A percentile compares a stretch with the other conserved stretches of the same genome.
phyloP scores from a whole-genome alignment of 805 yeast species.

The Lipomyces starkeyi region DNA sequence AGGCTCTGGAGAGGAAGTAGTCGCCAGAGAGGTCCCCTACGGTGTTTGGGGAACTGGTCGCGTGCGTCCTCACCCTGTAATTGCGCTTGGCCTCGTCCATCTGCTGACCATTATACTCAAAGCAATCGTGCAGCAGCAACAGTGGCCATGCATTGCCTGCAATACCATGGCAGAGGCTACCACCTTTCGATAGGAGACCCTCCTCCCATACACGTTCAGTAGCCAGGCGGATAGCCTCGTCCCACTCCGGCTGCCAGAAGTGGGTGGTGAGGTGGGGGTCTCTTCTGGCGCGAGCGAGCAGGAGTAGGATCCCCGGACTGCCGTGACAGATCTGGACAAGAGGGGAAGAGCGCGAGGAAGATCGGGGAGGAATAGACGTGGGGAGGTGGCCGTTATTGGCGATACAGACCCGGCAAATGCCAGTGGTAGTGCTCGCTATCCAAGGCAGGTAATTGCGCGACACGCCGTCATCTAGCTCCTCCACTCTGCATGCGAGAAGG shows the following conservation, averaged over 20 bases:
- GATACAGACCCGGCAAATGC: slow-evolving; percentile 5
- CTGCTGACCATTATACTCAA: neutral
- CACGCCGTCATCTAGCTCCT: neutral
- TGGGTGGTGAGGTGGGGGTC: neutral
- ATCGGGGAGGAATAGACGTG: slow-evolving; percentile 1
- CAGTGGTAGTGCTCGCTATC: neutral
- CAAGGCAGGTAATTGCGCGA: neutral
- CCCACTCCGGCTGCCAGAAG: slow-evolving; percentile 6
- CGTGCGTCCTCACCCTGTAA: neutral
- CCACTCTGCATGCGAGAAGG: neutral
- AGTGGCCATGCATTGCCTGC: slow-evolving; percentile 7
- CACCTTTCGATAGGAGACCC: slow-evolving; percentile 5
- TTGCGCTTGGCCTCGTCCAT: slow-evolving; percentile 3
- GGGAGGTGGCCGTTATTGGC: slow-evolving; percentile 6
- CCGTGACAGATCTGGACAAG: slow-evolving; percentile 7
- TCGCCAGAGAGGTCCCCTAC: neutral
- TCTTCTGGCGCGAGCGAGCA: neutral
- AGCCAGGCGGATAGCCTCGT: slow-evolving; percentile 1
- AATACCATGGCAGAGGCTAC: neutral
- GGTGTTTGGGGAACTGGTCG: neutral
- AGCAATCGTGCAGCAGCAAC: neutral
- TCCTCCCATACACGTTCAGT: slow-evolving; percentile 1
- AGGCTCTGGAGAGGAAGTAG: neutral
- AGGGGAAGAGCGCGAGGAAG: slow-evolving; percentile 4
- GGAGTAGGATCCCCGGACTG: neutral